Percentiles rank a stretch among this genome's conserved stretches.
These are phyloP conservation scores for Neonectria punicea DNA, from an alignment of 2,329 filamentous ascomycete genomes.

Conservation along the genomic window DNA sequence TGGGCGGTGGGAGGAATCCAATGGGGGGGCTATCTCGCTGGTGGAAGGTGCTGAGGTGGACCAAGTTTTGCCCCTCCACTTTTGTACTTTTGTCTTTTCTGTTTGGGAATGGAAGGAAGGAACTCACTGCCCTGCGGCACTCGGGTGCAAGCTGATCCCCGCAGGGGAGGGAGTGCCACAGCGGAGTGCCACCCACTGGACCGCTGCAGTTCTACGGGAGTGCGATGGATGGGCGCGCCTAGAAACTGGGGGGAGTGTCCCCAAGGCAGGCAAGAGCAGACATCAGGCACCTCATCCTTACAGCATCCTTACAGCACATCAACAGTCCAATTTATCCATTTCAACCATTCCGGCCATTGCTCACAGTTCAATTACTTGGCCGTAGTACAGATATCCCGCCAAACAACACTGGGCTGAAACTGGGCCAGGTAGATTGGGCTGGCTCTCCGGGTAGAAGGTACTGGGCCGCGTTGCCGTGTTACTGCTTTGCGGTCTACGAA, in stretches of 20 bases:
- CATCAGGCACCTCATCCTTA: neutral
- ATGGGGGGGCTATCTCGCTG: neutral
- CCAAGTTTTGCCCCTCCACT: constrained; percentile 18
- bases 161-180: neutral
- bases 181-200: neutral
- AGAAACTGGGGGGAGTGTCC: constrained; percentile 3
- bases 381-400: neutral
- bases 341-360: neutral
- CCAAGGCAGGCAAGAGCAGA: neutral
- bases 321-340: neutral
- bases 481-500: neutral
- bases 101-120: too few relatives aligned
- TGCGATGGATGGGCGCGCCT: neutral
- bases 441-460: constrained; percentile 2
- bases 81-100: constrained; percentile 8
- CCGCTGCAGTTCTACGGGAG: neutral
- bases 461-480: neutral
- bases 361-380: neutral
- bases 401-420: neutral
- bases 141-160: neutral
- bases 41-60: neutral
- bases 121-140: neutral
- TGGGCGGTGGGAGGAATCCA: constrained; percentile 44
- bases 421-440: constrained; percentile 19
- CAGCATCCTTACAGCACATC: constrained; percentile 1